These are phyloP conservation scores for Capsella rubella DNA, from an alignment of 441 rosid species.

Conservation along the genomic window DNA sequence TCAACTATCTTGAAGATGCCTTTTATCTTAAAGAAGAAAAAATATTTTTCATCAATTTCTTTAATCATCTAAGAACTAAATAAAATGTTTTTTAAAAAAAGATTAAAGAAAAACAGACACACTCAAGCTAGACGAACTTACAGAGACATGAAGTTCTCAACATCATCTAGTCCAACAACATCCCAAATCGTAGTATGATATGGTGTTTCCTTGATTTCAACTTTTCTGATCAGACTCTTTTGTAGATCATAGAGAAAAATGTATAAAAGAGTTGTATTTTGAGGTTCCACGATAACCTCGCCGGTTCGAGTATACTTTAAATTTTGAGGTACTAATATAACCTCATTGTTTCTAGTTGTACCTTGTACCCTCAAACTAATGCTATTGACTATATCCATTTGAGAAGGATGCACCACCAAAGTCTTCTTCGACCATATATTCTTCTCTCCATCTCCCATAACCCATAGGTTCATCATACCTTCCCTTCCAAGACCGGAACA, in stretches of 20 bases:
- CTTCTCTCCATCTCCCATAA: conserved; percentile 16
- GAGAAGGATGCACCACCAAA: conserved; percentile 22
- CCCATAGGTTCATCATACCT: background rate
- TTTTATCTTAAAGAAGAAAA: too few relatives aligned
- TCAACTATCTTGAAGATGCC: too few relatives aligned
- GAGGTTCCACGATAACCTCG: background rate
- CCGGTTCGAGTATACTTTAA: background rate
- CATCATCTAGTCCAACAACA: conserved; percentile 25
- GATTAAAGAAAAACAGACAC: background rate
- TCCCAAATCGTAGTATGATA: background rate
- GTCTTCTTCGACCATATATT: conserved; percentile 18
- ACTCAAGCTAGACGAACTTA: background rate
- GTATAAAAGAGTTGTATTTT: background rate
- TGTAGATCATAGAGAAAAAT: conserved; percentile 26
- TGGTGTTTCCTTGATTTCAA: conserved; percentile 6
- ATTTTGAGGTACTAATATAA: conserved; percentile 21
- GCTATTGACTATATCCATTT: background rate
- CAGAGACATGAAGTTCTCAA: conserved; percentile 21
- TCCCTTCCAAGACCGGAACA: background rate
- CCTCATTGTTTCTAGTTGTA: conserved; percentile 23
- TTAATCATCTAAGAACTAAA: too few relatives aligned
- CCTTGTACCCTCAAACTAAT: conserved; percentile 9
- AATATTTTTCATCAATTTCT: too few relatives aligned
- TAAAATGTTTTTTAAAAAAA: background rate
- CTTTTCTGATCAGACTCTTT: conserved; percentile 19